Evolutionary conservation across 352 stramenopile genomes (phyloP).

Genomic region (Pythium diclinum): DNA sequence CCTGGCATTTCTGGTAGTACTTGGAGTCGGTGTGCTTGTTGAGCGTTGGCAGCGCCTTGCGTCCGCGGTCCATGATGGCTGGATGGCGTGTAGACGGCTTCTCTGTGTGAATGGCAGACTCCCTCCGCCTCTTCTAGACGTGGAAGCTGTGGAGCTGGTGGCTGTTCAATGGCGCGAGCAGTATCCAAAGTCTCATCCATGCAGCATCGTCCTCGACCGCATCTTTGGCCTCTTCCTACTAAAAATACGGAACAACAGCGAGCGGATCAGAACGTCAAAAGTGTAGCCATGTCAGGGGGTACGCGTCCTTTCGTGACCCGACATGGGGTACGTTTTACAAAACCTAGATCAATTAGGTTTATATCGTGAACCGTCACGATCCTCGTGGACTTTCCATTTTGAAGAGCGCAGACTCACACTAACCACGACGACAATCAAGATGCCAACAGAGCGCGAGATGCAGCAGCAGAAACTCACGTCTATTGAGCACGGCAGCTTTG

Average conservation of each 20-base stretch:
- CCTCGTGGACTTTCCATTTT: neutral
- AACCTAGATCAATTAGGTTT: constrained; percentile 18
- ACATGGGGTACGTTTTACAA: neutral
- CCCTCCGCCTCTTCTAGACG: neutral
- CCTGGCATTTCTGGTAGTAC: constrained; percentile 85
- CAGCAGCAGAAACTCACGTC: constrained; percentile 43
- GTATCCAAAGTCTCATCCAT: constrained; percentile 1
- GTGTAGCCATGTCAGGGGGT: constrained; percentile 19
- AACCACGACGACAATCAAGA: constrained; percentile 4
- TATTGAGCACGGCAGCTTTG: constrained; percentile 73
- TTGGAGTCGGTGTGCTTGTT: constrained; percentile 87
- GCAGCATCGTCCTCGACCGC: constrained; percentile 1
- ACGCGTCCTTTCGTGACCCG: constrained; percentile 12
- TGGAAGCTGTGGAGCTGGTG: neutral
- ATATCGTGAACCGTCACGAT: constrained; percentile 29
- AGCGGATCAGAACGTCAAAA: constrained; percentile 16
- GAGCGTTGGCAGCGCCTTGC: constrained; percentile 82
- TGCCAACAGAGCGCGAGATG: constrained; percentile 28
- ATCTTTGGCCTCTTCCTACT: constrained; percentile 7
- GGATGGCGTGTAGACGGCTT: neutral
- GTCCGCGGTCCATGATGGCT: constrained; percentile 69
- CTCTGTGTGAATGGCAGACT: constrained; percentile 3
- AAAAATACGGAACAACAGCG: constrained; percentile 14
- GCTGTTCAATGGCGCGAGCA: neutral
- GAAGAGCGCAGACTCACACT: neutral